These are phyloP conservation scores for Arabis hirsuta DNA, from an alignment of 345 rosid species.

Conservation along the genomic window DNA sequence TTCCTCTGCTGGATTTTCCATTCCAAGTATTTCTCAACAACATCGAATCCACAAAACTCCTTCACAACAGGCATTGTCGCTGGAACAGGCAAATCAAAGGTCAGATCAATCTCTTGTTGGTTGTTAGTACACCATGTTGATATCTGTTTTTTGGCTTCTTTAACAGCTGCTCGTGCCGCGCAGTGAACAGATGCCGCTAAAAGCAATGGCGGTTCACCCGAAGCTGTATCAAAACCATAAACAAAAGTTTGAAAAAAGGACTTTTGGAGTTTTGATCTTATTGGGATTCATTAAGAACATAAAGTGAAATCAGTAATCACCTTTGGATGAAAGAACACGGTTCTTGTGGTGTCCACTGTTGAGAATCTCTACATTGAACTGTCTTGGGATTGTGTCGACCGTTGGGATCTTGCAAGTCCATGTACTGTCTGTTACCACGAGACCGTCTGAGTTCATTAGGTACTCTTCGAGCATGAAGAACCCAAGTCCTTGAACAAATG, in stretches of 20 bases:
- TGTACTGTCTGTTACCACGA: conserved; percentile 69
- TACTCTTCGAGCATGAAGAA: conserved; percentile 94
- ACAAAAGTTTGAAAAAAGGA: not conserved
- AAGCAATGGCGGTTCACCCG: conserved; percentile 93
- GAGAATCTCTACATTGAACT: conserved; percentile 77
- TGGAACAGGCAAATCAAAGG: conserved; percentile 71
- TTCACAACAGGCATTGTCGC: conserved; percentile 88
- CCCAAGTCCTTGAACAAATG: conserved; percentile 95
- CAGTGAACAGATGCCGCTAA: conserved; percentile 85
- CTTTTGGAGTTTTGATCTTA: not conserved
- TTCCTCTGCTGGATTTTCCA: conserved; percentile 44
- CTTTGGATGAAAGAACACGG: conserved; percentile 92
- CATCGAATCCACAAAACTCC: conserved; percentile 72
- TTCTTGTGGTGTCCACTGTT: conserved; percentile 79
- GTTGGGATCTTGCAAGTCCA: conserved; percentile 99
- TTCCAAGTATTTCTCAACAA: conserved; percentile 67
- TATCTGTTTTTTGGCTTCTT: conserved; percentile 70
- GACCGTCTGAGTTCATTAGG: conserved; percentile 74
- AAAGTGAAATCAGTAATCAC: conserved; percentile 48
- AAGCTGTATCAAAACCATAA: conserved; percentile 63
- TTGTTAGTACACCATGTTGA: conserved; percentile 52
- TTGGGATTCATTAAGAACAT: not conserved
- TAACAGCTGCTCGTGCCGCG: conserved; percentile 76
- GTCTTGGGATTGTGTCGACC: conserved; percentile 80
- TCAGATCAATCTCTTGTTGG: conserved; percentile 27